A percentile compares a stretch with the other conserved stretches of the same genome.
These are phyloP conservation scores for Trametes hirsuta DNA, from an alignment of 1,284 basidiomycete genomes.

Conservation along the genomic window DNA sequence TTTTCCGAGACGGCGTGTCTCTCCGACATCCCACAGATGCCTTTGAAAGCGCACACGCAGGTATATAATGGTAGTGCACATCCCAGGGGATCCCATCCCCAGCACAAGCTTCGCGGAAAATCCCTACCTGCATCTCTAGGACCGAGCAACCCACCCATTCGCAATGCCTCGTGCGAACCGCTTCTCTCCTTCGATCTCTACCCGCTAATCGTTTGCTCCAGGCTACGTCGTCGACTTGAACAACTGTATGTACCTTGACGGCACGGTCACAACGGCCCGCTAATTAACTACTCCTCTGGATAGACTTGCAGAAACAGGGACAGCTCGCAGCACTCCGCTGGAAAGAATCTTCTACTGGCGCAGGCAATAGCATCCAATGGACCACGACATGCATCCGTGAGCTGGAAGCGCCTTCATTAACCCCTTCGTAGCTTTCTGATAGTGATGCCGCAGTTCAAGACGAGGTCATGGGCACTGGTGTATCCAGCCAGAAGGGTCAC, in stretches of 20 bases:
- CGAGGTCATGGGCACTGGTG: slow-evolving; percentile 47
- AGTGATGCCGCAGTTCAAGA: slow-evolving; percentile 46
- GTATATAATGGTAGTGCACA: not conserved
- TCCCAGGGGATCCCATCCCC: not conserved
- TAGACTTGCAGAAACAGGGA: slow-evolving; percentile 45
- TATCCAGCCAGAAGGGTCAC: slow-evolving; percentile 42
- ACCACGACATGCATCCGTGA: slow-evolving; percentile 57
- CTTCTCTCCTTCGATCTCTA: not conserved
- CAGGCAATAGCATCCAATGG: slow-evolving; percentile 48
- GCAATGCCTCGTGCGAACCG: slow-evolving; percentile 11
- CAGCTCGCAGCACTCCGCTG: slow-evolving; percentile 41
- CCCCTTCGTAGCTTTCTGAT: not conserved
- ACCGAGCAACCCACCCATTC: not conserved
- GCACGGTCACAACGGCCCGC: not conserved
- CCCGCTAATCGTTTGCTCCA: slow-evolving; percentile 19
- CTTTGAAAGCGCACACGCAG: not conserved
- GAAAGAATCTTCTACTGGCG: slow-evolving; percentile 43
- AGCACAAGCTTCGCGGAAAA: not conserved
- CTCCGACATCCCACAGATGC: not conserved
- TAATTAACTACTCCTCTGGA: not conserved
- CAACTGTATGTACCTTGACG: slow-evolving; percentile 46
- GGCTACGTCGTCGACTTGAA: slow-evolving; percentile 50
- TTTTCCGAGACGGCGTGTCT: not conserved
- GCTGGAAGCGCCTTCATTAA: slow-evolving; percentile 14
- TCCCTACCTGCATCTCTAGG: not conserved